phyloP scores from a whole-genome alignment of 2,329 filamentous ascomycete species.

The Claviceps sp. region DNA sequence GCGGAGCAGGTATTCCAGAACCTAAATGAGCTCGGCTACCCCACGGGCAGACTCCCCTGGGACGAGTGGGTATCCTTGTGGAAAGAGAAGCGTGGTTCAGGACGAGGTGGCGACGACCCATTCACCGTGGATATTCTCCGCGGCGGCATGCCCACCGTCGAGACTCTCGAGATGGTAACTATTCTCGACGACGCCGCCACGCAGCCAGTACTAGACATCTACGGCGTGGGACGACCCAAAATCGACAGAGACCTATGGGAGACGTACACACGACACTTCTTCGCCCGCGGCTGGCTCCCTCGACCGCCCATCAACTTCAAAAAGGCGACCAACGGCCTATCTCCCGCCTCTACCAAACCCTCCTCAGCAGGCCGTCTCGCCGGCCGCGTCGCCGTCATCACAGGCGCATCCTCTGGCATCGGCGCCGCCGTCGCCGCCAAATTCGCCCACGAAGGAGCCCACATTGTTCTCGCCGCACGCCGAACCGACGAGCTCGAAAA shows the following conservation, averaged over 20 bases:
- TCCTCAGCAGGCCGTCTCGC: constrained; percentile 45
- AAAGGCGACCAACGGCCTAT: constrained; percentile 11
- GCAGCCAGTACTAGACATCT: constrained; percentile 38
- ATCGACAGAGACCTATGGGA: constrained; percentile 59
- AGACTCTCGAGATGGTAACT: constrained; percentile 57
- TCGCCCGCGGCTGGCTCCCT: constrained; percentile 63
- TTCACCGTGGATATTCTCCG: constrained; percentile 71
- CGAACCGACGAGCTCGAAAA: constrained; percentile 54
- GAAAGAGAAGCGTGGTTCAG: constrained; percentile 53
- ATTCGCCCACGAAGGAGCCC: constrained; percentile 56
- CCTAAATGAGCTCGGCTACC: constrained; percentile 54
- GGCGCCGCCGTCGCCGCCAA: constrained; percentile 60
- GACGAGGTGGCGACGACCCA: constrained; percentile 53
- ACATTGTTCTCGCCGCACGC: constrained; percentile 59
- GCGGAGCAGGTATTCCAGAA: constrained; percentile 51
- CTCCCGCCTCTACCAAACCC: constrained; percentile 39
- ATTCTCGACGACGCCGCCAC: constrained; percentile 62
- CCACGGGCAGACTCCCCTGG: constrained; percentile 52
- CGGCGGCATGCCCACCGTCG: constrained; percentile 65
- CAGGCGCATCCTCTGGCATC: constrained; percentile 67
- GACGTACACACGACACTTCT: constrained; percentile 71
- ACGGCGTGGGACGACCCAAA: constrained; percentile 49
- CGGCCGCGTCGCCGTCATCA: constrained; percentile 62
- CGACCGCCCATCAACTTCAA: constrained; percentile 40
- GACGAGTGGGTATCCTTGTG: constrained; percentile 64